Base-by-base conservation (phyloP, 495 filamentous ascomycete species). In the Talaromyces stipitatus region DNA sequence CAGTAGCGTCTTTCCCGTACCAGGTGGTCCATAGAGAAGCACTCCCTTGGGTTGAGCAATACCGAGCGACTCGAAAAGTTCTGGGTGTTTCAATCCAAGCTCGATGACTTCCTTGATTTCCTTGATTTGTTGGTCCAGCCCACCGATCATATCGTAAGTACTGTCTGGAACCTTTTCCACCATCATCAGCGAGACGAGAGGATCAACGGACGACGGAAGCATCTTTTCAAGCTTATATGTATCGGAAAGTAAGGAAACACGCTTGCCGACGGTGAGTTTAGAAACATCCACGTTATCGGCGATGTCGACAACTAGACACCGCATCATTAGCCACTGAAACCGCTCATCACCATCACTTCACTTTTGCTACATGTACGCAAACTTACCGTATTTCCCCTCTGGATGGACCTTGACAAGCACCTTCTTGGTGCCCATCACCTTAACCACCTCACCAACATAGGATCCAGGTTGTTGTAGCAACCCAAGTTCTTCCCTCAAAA, bases 61-160 rank as follows among this genome's bases (percentile, higher is more conserved):
- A 59, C 94, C 94, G 58, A 99, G 85, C 24, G 91, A 96, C 77
- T 99, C 94, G 74, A 99, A 99, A 50, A 99, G 82, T 72, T 99
- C 94, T 2, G 94, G 94, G 69, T 99, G 94, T 77, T 97, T 96
- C 57, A 99, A 82, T 55, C 94, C 94, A 29, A 99, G 88, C 76
- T 99, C 94, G 70, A 99, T 97, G 55, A 99, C 94, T 71, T 99
- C 94, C 76, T 99, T 99, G 78, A 99, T 99, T 73, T 99, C 95
- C 78, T 99, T 97, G 77, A 99, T 97, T 67, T 99, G 94, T 68
- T 99, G 95, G 64, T 97, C 95, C 47, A 99, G 79, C 59, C 94
- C 94, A 71, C 94, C 94, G 65, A 99, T 99, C 94, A 99, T 99
- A 76, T 99, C 94, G 78, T 99, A 99, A 67, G 94, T 99, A 76